Evolutionary conservation across 1,284 basidiomycete genomes (phyloP).

Genomic region (Austropuccinia psidii): DNA sequence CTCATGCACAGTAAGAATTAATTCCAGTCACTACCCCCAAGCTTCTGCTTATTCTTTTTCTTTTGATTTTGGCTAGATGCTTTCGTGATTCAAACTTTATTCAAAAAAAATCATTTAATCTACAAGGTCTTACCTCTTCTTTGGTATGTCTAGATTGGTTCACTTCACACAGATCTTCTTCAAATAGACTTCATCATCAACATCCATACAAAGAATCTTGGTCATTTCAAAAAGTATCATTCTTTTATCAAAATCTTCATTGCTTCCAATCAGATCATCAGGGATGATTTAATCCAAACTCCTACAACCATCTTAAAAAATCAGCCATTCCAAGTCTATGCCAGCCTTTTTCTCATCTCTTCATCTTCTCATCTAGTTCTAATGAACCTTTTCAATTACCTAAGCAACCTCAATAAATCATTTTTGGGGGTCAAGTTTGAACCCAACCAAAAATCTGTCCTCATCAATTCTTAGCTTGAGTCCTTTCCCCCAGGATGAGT

Average conservation of each 20-base stretch:
- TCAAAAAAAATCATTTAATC: slow-evolving; percentile 24
- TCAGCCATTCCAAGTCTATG: slow-evolving; percentile 8
- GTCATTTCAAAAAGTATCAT: slow-evolving; percentile 24
- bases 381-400: not conserved
- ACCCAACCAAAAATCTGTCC: too few species aligned
- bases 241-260: slow-evolving; percentile 22
- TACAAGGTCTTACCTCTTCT: slow-evolving; percentile 16
- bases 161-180: slow-evolving; percentile 1
- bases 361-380: not conserved
- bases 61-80: not conserved
- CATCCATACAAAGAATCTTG: slow-evolving; percentile 10
- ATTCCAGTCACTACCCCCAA: not conserved
- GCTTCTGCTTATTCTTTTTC: not conserved
- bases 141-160: slow-evolving; percentile 26
- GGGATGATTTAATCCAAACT: slow-evolving; percentile 13
- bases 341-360: slow-evolving; percentile 11
- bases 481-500: too few species aligned
- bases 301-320: not conserved
- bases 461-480: too few species aligned
- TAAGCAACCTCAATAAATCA: not conserved
- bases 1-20: not conserved
- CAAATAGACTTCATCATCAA: slow-evolving; percentile 2
- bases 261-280: not conserved
- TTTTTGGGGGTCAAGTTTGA: too few species aligned
- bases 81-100: slow-evolving; percentile 24